phyloP scores from a whole-genome alignment of 2,329 filamentous ascomycete species.

The Colletotrichum navitas region DNA sequence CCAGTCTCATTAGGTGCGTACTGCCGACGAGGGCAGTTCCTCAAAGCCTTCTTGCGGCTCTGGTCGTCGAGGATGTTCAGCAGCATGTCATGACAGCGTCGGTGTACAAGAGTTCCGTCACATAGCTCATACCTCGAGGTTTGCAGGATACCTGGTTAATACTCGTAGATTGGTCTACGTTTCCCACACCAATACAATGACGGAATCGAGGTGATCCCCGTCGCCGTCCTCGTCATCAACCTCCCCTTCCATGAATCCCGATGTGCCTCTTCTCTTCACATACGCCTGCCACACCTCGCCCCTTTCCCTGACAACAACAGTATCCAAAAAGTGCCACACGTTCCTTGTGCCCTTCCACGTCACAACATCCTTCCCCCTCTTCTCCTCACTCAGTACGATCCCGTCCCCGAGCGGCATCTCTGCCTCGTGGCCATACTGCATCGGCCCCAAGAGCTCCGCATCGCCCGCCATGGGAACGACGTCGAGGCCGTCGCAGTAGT shows the following conservation, averaged over 20 bases:
- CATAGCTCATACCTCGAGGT: not conserved
- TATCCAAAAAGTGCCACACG: constrained; percentile 58
- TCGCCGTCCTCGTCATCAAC: constrained; percentile 45
- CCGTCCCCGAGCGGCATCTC: constrained; percentile 46
- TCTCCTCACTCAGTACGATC: constrained; percentile 50
- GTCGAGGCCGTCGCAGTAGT: constrained; percentile 56
- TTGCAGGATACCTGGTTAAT: not conserved
- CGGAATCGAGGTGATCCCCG: constrained; percentile 52
- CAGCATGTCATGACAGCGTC: not conserved
- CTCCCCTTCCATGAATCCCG: constrained; percentile 22
- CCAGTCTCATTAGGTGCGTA: no score
- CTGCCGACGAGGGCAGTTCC: not conserved
- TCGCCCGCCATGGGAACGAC: constrained; percentile 33
- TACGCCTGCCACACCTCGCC: constrained; percentile 63
- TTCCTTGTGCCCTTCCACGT: constrained; percentile 53
- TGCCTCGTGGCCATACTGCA: constrained; percentile 34
- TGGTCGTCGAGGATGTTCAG: no score
- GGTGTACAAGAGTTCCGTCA: not conserved
- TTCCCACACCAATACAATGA: constrained; percentile 58
- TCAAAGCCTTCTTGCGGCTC: no score
- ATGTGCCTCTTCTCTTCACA: constrained; percentile 48
- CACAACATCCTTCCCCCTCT: constrained; percentile 49
- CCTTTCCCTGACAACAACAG: constrained; percentile 48
- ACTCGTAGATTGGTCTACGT: not conserved
- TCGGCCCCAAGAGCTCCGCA: constrained; percentile 23